These are phyloP conservation scores for Globisporangium recalcitrans DNA, from an alignment of 352 stramenopile genomes.

Conservation along the genomic window DNA sequence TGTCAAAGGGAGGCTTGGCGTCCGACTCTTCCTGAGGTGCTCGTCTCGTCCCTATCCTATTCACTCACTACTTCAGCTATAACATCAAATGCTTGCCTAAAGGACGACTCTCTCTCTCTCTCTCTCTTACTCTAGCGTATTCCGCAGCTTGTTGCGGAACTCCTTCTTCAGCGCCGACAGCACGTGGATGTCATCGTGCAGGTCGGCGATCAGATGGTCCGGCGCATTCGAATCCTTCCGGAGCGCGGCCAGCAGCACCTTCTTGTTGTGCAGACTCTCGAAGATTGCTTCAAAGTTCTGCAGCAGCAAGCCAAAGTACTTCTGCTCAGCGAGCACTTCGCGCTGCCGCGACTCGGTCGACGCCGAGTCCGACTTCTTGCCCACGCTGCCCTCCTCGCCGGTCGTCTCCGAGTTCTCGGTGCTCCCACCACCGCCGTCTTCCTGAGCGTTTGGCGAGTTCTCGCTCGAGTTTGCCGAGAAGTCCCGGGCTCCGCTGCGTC, in stretches of 20 bases:
- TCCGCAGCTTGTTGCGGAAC: constrained; percentile 69
- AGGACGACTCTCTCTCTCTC: neutral
- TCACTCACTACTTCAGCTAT: constrained; percentile 8
- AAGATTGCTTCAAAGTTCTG: constrained; percentile 85
- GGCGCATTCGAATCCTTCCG: constrained; percentile 64
- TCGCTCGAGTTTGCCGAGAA: constrained; percentile 11
- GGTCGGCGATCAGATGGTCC: constrained; percentile 65
- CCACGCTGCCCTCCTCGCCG: constrained; percentile 49
- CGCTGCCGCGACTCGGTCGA: constrained; percentile 36
- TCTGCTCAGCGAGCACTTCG: constrained; percentile 66
- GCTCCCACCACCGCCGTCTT: constrained; percentile 37
- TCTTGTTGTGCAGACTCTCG: constrained; percentile 82
- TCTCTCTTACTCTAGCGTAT: constrained; percentile 40
- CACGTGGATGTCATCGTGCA: constrained; percentile 80
- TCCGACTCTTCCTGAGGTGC: neutral
- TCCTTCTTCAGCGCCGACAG: constrained; percentile 75
- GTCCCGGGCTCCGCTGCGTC: constrained; percentile 5
- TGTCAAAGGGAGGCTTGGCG: neutral
- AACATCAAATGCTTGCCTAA: constrained; percentile 1
- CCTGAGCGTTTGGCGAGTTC: constrained; percentile 23
- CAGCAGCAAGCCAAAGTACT: constrained; percentile 75
- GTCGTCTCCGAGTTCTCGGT: constrained; percentile 82
- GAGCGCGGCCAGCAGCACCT: constrained; percentile 63
- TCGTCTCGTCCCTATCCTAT: neutral
- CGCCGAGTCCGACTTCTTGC: constrained; percentile 46